Base-by-base conservation (phyloP, 345 rosid species). In the Populus tremula region DNA sequence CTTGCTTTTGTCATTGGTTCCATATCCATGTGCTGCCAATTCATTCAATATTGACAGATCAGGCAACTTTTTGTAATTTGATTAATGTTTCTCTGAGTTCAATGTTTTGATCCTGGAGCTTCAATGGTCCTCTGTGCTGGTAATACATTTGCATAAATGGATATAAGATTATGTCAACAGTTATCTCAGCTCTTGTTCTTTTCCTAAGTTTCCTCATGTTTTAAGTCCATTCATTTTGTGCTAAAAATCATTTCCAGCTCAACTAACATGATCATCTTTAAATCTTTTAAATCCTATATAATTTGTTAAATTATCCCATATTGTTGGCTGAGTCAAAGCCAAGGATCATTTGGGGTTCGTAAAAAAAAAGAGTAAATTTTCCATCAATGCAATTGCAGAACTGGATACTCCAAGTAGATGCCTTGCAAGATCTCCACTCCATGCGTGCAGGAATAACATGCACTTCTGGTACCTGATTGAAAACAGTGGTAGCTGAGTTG, bases 1-100 rank as follows among this genome's bases (percentile, higher is more conserved):
- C 78, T 68, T 38, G 16, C 65, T n/a, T 66, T 74, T 69, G 69
- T 74, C 69, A 49, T 62, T 72, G 82, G 71, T 81, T 62, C 79
- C 77, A 45, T 69, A 80, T 33, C 71, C 36, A 38, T 23, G 39
- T 53, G 17, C 64, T 35, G 49, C 78, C 78, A 67, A 33, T 31
- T 47, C 65, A 20, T 56, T 74, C n/a, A 7, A 10, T 11, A 56
- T 25, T 65, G 69, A 65, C 29, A 9, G 25, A 59, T n/a, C 29
- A n/a, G 64, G 64, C 29, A 59, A 59, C 63, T 59, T 59, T 59
- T n/a, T 23, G 27, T 59, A n/a, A 59, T n/a, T 23, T 1, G 16
- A 59, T 29, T 10, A n/a, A 59, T 25, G 6, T 59, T 59, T 59
- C 64, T 59, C 29, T 59, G 64, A 23, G 25, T n/a, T 59, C 13